Percentiles rank a stretch among this genome's conserved stretches.
Conservation (phyloP, 352 stramenopile species). For the Phytophthora ramorum region DNA sequence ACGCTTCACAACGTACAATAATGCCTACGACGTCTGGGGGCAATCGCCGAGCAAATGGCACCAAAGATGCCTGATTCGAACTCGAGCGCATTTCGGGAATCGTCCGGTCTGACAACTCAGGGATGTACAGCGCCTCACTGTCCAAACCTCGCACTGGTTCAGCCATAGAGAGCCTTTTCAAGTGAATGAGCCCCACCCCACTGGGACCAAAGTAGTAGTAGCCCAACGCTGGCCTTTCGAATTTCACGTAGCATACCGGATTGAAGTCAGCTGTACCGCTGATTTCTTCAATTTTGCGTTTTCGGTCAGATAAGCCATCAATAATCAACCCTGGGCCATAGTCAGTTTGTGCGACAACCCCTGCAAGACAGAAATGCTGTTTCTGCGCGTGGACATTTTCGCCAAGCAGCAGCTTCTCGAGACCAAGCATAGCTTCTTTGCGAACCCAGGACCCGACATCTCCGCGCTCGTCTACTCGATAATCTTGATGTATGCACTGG, state of each 20-base stretch:
- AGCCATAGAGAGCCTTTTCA: slow-evolving; percentile 35
- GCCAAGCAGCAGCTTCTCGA: slow-evolving; percentile 83
- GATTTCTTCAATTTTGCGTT: slow-evolving; percentile 33
- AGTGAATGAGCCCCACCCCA: slow-evolving; percentile 61
- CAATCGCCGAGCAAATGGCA: slow-evolving; percentile 48
- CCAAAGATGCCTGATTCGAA: not conserved
- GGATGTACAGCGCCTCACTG: slow-evolving; percentile 28
- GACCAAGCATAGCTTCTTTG: slow-evolving; percentile 93
- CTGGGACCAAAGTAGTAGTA: slow-evolving; percentile 79
- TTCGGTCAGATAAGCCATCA: slow-evolving; percentile 43
- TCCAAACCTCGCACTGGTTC: not conserved
- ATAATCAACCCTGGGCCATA: slow-evolving; percentile 59
- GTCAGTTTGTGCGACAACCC: slow-evolving; percentile 28
- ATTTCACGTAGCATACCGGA: slow-evolving; percentile 68
- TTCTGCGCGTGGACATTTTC: slow-evolving; percentile 38
- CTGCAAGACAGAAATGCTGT: slow-evolving; percentile 48
- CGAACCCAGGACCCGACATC: slow-evolving; percentile 99
- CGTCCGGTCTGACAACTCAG: slow-evolving; percentile 31
- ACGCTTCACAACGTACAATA: slow-evolving; percentile 37
- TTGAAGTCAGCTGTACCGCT: slow-evolving; percentile 14
- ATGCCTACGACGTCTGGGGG: slow-evolving; percentile 51
- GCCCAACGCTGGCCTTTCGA: slow-evolving; percentile 60
- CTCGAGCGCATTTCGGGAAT: slow-evolving; percentile 12
- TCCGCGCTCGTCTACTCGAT: slow-evolving; percentile 96
- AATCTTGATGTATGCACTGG: slow-evolving; percentile 92